Evolutionary conservation across 1,284 basidiomycete genomes (phyloP), one percentile per base, ranked within the genome.

Genomic region (Rhodotorula glutinis): DNA sequence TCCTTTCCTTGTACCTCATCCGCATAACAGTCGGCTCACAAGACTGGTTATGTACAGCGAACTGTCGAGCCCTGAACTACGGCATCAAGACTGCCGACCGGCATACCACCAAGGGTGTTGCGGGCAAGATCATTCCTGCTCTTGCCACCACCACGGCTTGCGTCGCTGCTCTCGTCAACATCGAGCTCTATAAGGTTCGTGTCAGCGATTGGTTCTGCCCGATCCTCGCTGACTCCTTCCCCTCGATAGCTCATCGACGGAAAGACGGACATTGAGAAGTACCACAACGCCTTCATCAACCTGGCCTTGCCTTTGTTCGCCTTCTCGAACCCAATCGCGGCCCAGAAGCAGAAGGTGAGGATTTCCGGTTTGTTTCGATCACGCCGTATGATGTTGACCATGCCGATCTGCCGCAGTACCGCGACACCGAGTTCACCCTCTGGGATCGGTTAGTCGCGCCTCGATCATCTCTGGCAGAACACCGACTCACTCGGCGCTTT

Each of bases 221-320:
- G 41, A 40, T 21, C 23, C 14, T 43, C n/a, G n/a, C 53, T 53
- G 41, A 63, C 46, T 17, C 16, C 19, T 17, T 53, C 46, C 13
- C 27, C 14, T 1, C 33, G 13, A 5, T 74, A 92, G 92, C 84
- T 98, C 78, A 93, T 99, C 74, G 96, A 97, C 79, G 49, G 40
- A 33, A 59, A 59, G 58, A 52, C 51, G 49, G 38, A 41, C 19
- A 83, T 98, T 17, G 96, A 98, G 75, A 85, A 90, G 63, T 99
- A 92, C 85, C 98, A 97, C 85, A 99, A 99, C 76, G 92, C 92
- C 52, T 99, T 99, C 79, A 87, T 98, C 76, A 99, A 99, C 80
- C 85, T 99, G 57, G 96, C 96, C 9, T 81, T 99, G 65, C 96
- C 96, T 4, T 98, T 98, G 87, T 97, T 98, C 77, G 96, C 93